Conservation (phyloP, 345 rosid species). For the Geranium brycei region DNA sequence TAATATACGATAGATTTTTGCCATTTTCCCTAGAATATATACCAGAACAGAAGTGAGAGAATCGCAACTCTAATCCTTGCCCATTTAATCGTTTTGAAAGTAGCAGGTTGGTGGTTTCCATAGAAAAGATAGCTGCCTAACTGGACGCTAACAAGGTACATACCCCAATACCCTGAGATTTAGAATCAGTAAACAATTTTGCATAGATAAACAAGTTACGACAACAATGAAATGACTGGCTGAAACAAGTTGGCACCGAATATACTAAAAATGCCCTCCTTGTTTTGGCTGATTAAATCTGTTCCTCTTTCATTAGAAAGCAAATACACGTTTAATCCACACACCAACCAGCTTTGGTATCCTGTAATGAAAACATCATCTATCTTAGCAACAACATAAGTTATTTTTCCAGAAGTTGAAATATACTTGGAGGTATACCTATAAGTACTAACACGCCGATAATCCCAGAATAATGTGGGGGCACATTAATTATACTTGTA, state of each 20-base stretch:
- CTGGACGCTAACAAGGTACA: constrained; percentile 78
- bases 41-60: constrained; percentile 54
- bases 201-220: too few species aligned
- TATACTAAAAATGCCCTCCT: constrained; percentile 76
- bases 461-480: constrained; percentile 58
- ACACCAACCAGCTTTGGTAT: constrained; percentile 53
- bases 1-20: too few species aligned
- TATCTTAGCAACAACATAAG: neutral
- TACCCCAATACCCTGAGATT: constrained; percentile 76
- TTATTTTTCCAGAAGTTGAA: constrained; percentile 2
- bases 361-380: constrained; percentile 30
- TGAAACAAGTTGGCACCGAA: constrained; percentile 26
- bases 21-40: constrained; percentile 5
- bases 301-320: constrained; percentile 61
- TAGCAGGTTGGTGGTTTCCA: constrained; percentile 19
- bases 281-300: constrained; percentile 66
- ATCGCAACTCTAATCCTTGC: constrained; percentile 44
- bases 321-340: constrained; percentile 57
- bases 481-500: constrained; percentile 46
- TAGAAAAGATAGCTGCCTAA: constrained; percentile 64
- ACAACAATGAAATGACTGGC: too few species aligned
- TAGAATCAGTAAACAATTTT: constrained; percentile 4
- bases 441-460: constrained; percentile 48
- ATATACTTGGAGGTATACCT: constrained; percentile 24
- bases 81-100: constrained; percentile 31